Percentiles rank a stretch among this genome's conserved stretches.
These are phyloP conservation scores for Neohortaea acidophila DNA, from an alignment of 495 filamentous ascomycete genomes.

Conservation along the genomic window DNA sequence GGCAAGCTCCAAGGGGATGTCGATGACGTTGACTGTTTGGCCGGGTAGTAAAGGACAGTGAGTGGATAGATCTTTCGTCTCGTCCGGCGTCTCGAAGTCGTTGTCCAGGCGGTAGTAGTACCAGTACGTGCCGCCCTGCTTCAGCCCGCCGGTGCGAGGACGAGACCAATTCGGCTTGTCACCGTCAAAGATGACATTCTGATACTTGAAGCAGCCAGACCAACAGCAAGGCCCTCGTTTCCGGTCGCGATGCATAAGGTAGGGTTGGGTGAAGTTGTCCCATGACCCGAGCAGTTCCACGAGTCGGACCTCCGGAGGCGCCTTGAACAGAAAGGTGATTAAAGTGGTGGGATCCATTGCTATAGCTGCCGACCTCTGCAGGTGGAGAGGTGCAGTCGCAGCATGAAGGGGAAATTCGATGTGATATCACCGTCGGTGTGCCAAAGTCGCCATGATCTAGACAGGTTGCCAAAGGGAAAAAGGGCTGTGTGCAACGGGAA, in stretches of 20 bases:
- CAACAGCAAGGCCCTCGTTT: slow-evolving; percentile 57
- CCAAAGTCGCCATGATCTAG: no score
- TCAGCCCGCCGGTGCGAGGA: slow-evolving; percentile 62
- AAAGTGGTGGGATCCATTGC: slow-evolving; percentile 25
- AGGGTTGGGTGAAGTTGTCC: slow-evolving; percentile 72
- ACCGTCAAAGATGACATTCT: slow-evolving; percentile 72
- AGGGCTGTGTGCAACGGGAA: no score
- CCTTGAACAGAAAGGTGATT: slow-evolving; percentile 34
- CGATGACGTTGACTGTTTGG: slow-evolving; percentile 67
- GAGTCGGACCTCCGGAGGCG: slow-evolving; percentile 47
- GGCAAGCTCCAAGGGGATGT: slow-evolving; percentile 50
- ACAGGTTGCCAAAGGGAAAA: no score
- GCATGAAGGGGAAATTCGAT: no score
- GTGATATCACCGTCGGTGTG: no score
- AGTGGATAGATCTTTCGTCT: slow-evolving; percentile 52
- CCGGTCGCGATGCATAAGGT: slow-evolving; percentile 63
- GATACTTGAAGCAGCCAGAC: slow-evolving; percentile 72
- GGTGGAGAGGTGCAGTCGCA: no score
- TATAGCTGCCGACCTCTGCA: no score
- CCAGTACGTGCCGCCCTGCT: slow-evolving; percentile 87
- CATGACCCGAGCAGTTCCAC: slow-evolving; percentile 79
- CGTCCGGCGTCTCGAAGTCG: slow-evolving; percentile 56
- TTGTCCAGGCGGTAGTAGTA: slow-evolving; percentile 80
- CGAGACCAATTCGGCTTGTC: slow-evolving; percentile 35
- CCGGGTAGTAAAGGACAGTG: slow-evolving; percentile 77